Percentiles rank a stretch among this genome's conserved stretches.
Evolutionary conservation across 306 rosid genomes (phyloP).

Genomic region (Coriaria nepalensis): DNA sequence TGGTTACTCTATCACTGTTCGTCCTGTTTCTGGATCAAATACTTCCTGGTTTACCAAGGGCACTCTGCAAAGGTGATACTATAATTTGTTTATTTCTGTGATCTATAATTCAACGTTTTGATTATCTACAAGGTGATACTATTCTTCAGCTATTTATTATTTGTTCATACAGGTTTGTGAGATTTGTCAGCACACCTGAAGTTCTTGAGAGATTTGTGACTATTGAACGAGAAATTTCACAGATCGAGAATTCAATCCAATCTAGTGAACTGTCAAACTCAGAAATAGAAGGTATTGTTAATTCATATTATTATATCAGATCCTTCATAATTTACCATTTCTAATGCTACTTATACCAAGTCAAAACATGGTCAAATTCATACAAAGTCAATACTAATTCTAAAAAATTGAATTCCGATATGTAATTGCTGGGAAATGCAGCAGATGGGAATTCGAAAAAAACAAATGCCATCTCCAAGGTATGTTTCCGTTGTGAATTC

Average conservation of each 20-base stretch:
- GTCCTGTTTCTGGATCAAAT: constrained; percentile 30
- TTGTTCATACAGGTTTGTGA: constrained; percentile 62
- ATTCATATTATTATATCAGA: no score
- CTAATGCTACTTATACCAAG: background rate
- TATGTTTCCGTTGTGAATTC: constrained; percentile 14
- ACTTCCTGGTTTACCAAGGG: constrained; percentile 94
- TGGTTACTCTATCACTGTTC: constrained; percentile 80
- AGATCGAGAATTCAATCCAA: constrained; percentile 75
- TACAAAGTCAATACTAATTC: no score
- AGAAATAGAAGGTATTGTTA: constrained; percentile 67
- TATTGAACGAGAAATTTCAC: constrained; percentile 77
- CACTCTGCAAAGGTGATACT: constrained; percentile 63
- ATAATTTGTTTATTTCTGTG: background rate
- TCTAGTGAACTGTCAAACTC: constrained; percentile 32
- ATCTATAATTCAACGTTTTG: background rate
- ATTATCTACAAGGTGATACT: background rate
- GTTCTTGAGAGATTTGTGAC: constrained; percentile 93
- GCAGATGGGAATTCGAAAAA: constrained; percentile 39
- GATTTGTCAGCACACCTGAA: constrained; percentile 82
- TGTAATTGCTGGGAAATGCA: constrained; percentile 25
- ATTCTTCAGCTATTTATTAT: constrained; percentile 1
- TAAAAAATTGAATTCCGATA: background rate
- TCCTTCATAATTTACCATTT: no score
- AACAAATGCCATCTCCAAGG: constrained; percentile 33
- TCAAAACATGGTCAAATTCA: no score